phyloP scores from a whole-genome alignment of 2,329 filamentous ascomycete species.

The Botrytis tulipae region DNA sequence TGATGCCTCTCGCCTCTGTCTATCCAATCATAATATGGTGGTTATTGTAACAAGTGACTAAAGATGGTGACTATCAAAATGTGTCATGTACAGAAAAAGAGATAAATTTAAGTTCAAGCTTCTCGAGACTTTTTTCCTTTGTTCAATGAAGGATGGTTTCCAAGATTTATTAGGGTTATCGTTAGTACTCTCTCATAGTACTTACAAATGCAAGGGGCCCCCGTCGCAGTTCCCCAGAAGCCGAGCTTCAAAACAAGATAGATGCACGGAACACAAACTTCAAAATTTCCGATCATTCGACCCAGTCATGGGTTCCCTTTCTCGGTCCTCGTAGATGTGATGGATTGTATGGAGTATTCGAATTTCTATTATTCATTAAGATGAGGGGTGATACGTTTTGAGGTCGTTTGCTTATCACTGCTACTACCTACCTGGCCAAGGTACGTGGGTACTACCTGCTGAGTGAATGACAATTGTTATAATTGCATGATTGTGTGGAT shows the following conservation, averaged over 20 bases:
- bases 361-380: background rate
- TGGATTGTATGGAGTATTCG: no score
- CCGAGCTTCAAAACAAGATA: background rate
- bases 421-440: background rate
- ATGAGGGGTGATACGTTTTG: background rate
- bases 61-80: background rate
- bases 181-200: background rate
- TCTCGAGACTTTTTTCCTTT: background rate
- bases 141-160: background rate
- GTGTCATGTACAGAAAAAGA: background rate
- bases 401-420: background rate
- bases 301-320: constrained; percentile 12
- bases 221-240: background rate
- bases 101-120: background rate
- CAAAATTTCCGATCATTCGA: constrained; percentile 15
- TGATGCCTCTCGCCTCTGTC: background rate
- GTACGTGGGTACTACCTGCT: background rate
- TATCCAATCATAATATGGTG: constrained; percentile 8
- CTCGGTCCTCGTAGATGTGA: background rate
- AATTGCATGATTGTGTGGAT: background rate
- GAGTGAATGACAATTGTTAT: background rate
- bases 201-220: background rate
- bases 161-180: background rate
- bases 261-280: background rate
- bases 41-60: background rate